Evolutionary conservation across 2,329 filamentous ascomycete species (phyloP).

Genomic region (Exophiala aquamarina): DNA sequence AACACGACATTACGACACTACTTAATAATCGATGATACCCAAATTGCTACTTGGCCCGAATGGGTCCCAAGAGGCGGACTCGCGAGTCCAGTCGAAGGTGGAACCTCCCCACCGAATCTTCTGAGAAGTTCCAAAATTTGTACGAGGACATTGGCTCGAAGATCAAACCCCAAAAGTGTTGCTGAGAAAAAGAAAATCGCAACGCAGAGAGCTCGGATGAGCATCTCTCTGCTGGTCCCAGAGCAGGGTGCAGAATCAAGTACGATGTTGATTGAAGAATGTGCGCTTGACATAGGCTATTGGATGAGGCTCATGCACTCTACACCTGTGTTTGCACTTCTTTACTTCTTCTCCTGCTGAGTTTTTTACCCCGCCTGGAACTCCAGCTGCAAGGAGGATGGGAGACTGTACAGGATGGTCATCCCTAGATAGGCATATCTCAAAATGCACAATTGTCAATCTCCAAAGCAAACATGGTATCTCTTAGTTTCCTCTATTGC

Average conservation of each 20-base stretch:
- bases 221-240: background rate
- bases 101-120: slow-evolving; percentile 4
- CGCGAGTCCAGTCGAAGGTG: slow-evolving; percentile 1
- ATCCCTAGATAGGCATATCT: too few species aligned
- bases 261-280: background rate
- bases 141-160: slow-evolving; percentile 7
- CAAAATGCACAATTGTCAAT: too few species aligned
- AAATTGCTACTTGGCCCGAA: background rate
- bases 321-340: slow-evolving; percentile 15
- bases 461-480: too few species aligned
- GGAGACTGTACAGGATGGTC: too few species aligned
- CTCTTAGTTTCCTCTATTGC: too few species aligned
- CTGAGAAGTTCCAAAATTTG: slow-evolving; percentile 9
- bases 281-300: slow-evolving; percentile 5
- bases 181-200: background rate
- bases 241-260: background rate
- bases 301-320: slow-evolving; percentile 15
- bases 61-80: background rate
- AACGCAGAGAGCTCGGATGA: background rate
- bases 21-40: background rate
- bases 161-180: background rate
- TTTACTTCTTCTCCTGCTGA: too few species aligned
- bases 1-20: background rate
- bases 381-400: too few species aligned
- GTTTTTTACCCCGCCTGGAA: too few species aligned